These are phyloP conservation scores for Aspergillus mulundensis DNA, from an alignment of 495 filamentous ascomycete genomes.

Conservation along the genomic window DNA sequence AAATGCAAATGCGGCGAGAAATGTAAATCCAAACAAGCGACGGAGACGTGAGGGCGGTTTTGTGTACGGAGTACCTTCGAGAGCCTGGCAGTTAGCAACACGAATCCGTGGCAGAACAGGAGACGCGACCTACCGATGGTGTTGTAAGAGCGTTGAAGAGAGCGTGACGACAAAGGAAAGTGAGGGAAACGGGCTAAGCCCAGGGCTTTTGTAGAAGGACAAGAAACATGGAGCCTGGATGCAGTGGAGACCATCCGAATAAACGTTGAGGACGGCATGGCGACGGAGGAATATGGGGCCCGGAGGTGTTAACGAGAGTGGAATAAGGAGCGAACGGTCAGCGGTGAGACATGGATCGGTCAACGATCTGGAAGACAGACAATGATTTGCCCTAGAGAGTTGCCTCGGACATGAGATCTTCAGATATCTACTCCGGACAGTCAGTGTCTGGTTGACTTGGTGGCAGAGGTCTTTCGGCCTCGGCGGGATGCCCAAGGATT, in stretches of 20 bases:
- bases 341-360: neutral
- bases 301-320: constrained; percentile 6
- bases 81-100: neutral
- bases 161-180: neutral
- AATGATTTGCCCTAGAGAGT: neutral
- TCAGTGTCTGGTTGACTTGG: neutral
- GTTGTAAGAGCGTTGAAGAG: constrained; percentile 11
- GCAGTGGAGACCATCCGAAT: constrained; percentile 18
- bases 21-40: constrained; percentile 36
- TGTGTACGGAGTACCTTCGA: constrained; percentile 5
- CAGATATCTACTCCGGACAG: no score
- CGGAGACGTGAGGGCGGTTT: constrained; percentile 31
- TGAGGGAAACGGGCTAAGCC: constrained; percentile 3
- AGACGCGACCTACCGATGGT: constrained; percentile 2
- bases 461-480: neutral
- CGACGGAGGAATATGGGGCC: constrained; percentile 1
- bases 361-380: neutral
- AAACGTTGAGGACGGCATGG: constrained; percentile 18
- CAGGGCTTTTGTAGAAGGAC: constrained; percentile 14
- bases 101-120: constrained; percentile 3
- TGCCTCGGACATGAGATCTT: neutral
- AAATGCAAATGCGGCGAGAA: constrained; percentile 37
- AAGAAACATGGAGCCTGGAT: constrained; percentile 14
- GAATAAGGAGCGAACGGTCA: constrained; percentile 3
- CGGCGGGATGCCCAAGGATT: constrained; percentile 1